Base-by-base conservation (phyloP, 202 grass and related monocot genomes). In the Cymbopogon flexuosus region DNA sequence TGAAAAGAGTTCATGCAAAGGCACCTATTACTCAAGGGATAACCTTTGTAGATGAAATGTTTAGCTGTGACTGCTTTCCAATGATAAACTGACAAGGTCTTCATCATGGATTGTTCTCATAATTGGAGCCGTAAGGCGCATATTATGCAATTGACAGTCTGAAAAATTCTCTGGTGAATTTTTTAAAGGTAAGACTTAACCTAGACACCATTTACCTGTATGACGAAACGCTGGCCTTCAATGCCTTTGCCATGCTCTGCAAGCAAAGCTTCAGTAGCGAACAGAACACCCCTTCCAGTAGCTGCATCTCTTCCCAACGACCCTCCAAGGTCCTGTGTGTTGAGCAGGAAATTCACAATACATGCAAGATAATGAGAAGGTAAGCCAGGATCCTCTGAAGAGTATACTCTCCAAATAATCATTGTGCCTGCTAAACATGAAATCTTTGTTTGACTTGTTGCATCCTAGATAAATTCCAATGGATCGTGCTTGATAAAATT, bases 271-370 rank as follows among this genome's bases (percentile, higher is more conserved):
- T 99, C 85, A 65, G 96, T 91, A 45, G 88, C 96, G 73, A 99
- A 99, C 40, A 99, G 68, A 80, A 99, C 92, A 43, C 96, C 96
- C 73, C 87, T 91, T 84, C 96, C 96, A 16, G 96, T 99, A 19
- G 96, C 96, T 65, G 96, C 96, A 69, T 99, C 96, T 85, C 96
- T 91, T 66, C 96, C 96, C 62, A 99, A 83, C 24, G 96, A 99
- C 68, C 96, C 96, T 63, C 96, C 96, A 77, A 99, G 92, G 66
- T 99, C 96, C 96, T 99, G 68, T 99, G 68, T 30, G 19, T 76
- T 63, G 43, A 85, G 84, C 51, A 61, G 64, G 65, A 85, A 59
- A 5, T 51, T 61, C 49, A 61, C 52, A 49, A 70, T 23, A 47
- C 10, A 65, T 42, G 22, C 37, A 42, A 51, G 51, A 46, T 27